Evolutionary conservation across 2,329 filamentous ascomycete genomes (phyloP).

Genomic region (Fusarium sp.): DNA sequence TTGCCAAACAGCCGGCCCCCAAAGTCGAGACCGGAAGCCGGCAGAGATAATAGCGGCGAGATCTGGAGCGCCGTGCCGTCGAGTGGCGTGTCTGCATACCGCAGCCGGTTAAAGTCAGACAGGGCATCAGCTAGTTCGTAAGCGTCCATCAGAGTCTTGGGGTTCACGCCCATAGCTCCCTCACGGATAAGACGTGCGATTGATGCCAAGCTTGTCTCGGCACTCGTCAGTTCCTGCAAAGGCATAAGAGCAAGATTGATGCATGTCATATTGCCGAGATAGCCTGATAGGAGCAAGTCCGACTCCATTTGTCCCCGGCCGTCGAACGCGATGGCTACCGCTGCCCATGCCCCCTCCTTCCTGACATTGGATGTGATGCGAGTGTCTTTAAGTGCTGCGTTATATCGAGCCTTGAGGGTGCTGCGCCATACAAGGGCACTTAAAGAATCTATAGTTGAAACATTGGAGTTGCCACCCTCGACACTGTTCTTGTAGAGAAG

Average conservation of each 20-base stretch:
- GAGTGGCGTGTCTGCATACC: background rate
- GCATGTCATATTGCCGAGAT: conserved; percentile 1
- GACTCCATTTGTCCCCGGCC: background rate
- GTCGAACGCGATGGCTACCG: background rate
- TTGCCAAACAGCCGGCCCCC: background rate
- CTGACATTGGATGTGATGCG: background rate
- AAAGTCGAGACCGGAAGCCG: background rate
- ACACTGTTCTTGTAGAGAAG: background rate
- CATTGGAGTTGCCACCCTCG: background rate
- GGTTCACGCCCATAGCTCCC: background rate
- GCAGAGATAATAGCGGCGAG: background rate
- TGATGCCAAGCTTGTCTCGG: background rate
- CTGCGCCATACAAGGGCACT: background rate
- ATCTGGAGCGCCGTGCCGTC: conserved; percentile 1
- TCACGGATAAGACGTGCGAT: background rate
- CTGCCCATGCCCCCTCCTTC: background rate
- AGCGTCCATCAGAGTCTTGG: background rate
- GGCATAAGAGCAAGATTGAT: conserved; percentile 1
- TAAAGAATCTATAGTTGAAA: background rate
- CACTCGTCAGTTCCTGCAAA: background rate
- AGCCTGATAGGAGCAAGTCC: background rate
- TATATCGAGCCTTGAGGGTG: background rate
- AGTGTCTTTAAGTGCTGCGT: background rate
- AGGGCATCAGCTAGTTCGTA: background rate
- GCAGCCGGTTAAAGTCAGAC: background rate